Base-by-base conservation (phyloP, 345 rosid species). In the Mallotus nudiflorus region DNA sequence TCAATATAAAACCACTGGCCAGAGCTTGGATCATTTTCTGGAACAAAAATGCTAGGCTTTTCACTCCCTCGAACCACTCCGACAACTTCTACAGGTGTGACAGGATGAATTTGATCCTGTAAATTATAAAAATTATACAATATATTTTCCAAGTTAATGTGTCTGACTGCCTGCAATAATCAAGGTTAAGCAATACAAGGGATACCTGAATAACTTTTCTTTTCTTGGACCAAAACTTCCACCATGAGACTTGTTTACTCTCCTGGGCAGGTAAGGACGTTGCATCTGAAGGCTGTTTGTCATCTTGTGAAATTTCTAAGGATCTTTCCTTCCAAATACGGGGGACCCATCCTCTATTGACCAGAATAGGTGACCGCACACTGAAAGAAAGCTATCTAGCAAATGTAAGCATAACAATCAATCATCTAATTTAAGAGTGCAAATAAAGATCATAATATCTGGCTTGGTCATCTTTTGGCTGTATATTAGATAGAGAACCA, bases 311-410 rank as follows among this genome's bases (percentile, higher is more conserved):
- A 54, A 75, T 75, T 80, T 81, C 79, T 20, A 66, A 45, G 53
- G 87, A 77, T 64, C 84, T 86, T 44, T 95, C 96, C 77, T 87
- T 90, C 99, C 99, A 90, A 78, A 87, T 85, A 19, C 96, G 91
- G 31, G 98, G 99, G 28, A 92, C 94, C 99, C 99, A 95, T 77
- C 99, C 99, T 69, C 97, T 90, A 74, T 92, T 92, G 62, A 92
- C 97, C 69, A 95, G 86, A 82, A 95, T 79, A 37, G 98, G 91
- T 29, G 85, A 81, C 79, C 82, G 87, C 73, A 88, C 77, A 70
- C 99, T 95, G 88, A 68, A 79, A 65, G 57, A 69, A 67, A 66
- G 73, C 53, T 59, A 72, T 45, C 53, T 42, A 29, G 51, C 55
- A 56, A 44, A 64, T 54, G 35, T 62, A 75, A 54, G 54, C 73